Conservation (phyloP, 148 eudicot species). For the Rhododendron simsii region DNA sequence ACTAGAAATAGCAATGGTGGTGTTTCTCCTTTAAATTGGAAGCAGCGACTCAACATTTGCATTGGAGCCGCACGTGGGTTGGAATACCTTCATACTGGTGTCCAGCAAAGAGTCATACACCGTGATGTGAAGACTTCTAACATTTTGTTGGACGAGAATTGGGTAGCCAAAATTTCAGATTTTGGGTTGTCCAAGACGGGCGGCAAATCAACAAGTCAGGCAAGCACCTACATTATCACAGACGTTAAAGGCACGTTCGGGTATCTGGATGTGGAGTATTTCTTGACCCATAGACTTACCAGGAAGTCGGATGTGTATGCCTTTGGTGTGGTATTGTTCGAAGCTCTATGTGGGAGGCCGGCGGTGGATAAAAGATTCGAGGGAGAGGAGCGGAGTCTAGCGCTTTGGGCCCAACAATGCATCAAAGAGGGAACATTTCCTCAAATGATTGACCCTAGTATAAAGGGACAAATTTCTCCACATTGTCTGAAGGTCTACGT, state of each 20-base stretch:
- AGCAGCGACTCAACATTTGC: constrained; percentile 26
- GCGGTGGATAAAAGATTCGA: neutral
- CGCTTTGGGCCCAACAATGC: neutral
- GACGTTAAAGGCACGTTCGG: neutral
- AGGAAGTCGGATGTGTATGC: neutral
- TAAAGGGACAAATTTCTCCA: constrained; percentile 10
- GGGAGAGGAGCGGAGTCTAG: constrained; percentile 18
- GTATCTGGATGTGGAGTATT: constrained; percentile 10
- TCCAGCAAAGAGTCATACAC: constrained; percentile 26
- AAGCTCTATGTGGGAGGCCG: neutral
- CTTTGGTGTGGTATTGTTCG: neutral
- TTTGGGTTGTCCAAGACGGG: constrained; percentile 30
- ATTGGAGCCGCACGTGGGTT: constrained; percentile 36
- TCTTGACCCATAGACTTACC: constrained; percentile 21
- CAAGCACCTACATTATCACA: neutral
- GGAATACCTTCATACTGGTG: constrained; percentile 29
- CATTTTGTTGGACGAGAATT: constrained; percentile 33
- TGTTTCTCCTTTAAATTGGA: constrained; percentile 24
- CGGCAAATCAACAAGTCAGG: constrained; percentile 1
- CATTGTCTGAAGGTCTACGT: constrained; percentile 17
- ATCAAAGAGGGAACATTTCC: neutral
- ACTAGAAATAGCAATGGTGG: neutral
- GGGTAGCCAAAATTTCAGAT: constrained; percentile 28
- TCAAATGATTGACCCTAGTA: neutral
- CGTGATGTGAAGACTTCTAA: constrained; percentile 33